Evolutionary conservation across 371 early-diverging fungal genomes (phyloP).

Genomic region (Syncephalastrum monosporum): DNA sequence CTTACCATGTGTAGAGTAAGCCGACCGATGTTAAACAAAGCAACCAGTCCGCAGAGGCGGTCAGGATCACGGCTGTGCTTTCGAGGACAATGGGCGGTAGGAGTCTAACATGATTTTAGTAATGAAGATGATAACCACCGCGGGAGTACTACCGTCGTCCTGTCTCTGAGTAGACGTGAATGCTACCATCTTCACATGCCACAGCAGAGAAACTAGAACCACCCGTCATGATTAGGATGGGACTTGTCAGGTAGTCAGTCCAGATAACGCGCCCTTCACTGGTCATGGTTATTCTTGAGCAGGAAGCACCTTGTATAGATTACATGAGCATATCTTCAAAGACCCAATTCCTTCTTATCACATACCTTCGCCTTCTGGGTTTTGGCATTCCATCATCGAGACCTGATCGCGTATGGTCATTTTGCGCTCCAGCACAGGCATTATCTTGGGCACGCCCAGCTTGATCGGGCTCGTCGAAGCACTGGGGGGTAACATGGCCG

Average conservation of each 20-base stretch:
- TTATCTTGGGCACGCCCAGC: slow-evolving; percentile 55
- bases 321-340: not conserved
- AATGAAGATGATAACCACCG: not conserved
- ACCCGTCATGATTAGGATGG: slow-evolving; percentile 63
- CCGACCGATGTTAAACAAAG: slow-evolving; percentile 69
- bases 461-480: slow-evolving; percentile 50
- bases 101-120: slow-evolving; percentile 33
- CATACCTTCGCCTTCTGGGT: slow-evolving; percentile 19
- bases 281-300: slow-evolving; percentile 48
- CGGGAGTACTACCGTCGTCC: slow-evolving; percentile 59
- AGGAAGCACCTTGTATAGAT: slow-evolving; percentile 12
- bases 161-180: slow-evolving; percentile 65
- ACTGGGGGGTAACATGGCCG: slow-evolving; percentile 43
- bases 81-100: slow-evolving; percentile 72
- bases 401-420: slow-evolving; percentile 14
- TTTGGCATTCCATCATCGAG: slow-evolving; percentile 57
- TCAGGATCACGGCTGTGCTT: slow-evolving; percentile 60
- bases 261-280: slow-evolving; percentile 51
- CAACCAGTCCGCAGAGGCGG: slow-evolving; percentile 56
- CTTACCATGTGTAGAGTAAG: slow-evolving; percentile 63
- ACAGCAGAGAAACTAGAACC: slow-evolving; percentile 57
- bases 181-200: slow-evolving; percentile 68
- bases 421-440: slow-evolving; percentile 34
- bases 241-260: slow-evolving; percentile 60
- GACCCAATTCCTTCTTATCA: not conserved